Evolutionary conservation across 2,329 filamentous ascomycete species (phyloP).

Genomic region (Lachnellula hyalina): DNA sequence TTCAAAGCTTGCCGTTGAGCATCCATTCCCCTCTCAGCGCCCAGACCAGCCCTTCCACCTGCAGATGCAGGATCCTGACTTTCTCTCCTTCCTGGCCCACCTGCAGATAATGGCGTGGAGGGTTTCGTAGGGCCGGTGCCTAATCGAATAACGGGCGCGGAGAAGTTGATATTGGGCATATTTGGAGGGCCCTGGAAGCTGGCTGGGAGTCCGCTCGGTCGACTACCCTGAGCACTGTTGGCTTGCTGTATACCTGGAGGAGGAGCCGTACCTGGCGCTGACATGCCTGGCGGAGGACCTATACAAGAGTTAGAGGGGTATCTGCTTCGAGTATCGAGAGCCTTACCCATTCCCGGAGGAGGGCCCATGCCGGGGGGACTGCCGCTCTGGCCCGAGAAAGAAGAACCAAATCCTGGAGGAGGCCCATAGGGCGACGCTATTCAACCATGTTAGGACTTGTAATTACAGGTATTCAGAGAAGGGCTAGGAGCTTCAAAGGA

Average conservation of each 20-base stretch:
- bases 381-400: constrained; percentile 56
- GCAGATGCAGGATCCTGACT: constrained; percentile 35
- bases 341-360: constrained; percentile 77
- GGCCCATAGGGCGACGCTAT: constrained; percentile 54
- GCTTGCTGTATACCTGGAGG: constrained; percentile 74
- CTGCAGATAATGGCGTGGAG: constrained; percentile 32
- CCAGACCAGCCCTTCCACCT: constrained; percentile 34
- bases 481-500: neutral
- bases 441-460: constrained; percentile 11
- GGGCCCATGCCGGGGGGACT: constrained; percentile 65
- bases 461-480: neutral
- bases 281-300: constrained; percentile 77
- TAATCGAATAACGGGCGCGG: constrained; percentile 89
- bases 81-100: constrained; percentile 42
- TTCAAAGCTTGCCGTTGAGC: constrained; percentile 61
- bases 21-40: constrained; percentile 48
- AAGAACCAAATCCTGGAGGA: constrained; percentile 65
- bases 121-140: constrained; percentile 72
- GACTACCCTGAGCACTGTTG: constrained; percentile 68
- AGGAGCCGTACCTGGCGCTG: constrained; percentile 73
- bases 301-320: constrained; percentile 10
- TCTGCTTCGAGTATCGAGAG: constrained; percentile 3
- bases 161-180: constrained; percentile 98
- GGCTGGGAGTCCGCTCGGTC: constrained; percentile 72
- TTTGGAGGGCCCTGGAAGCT: constrained; percentile 86